Conservation (phyloP, 1,284 basidiomycete species). For the Fomitopsis palustris region DNA sequence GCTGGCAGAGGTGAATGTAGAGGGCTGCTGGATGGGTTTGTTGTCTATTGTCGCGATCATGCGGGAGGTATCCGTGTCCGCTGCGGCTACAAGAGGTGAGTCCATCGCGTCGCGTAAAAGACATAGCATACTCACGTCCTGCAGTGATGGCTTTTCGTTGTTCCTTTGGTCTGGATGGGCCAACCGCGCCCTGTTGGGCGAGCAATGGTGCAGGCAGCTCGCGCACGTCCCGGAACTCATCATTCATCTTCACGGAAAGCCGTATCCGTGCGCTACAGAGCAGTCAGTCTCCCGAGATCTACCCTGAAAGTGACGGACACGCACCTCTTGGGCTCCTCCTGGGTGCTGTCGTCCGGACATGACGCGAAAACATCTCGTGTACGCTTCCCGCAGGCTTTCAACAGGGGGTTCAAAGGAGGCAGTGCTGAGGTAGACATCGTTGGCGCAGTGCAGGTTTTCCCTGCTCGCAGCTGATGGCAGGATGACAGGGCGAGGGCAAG, state of each 20-base stretch:
- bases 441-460: too few relatives aligned
- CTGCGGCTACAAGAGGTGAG: conserved; percentile 18
- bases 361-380: conserved; percentile 68
- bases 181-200: conserved; percentile 77
- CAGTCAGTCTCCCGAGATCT: not conserved
- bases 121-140: conserved; percentile 47
- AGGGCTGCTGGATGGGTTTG: conserved; percentile 57
- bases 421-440: conserved; percentile 43
- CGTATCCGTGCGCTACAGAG: conserved; percentile 57
- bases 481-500: not conserved
- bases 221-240: conserved; percentile 88
- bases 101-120: not conserved
- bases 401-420: conserved; percentile 66
- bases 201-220: conserved; percentile 81
- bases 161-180: conserved; percentile 68
- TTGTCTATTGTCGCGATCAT: conserved; percentile 73
- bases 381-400: conserved; percentile 59
- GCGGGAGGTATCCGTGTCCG: conserved; percentile 48
- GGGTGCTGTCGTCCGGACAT: conserved; percentile 53
- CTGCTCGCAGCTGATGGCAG: too few relatives aligned
- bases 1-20: conserved; percentile 60
- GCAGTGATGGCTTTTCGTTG: conserved; percentile 69
- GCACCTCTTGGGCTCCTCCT: conserved; percentile 70
- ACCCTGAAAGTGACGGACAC: conserved; percentile 9
- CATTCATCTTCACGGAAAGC: conserved; percentile 71